Base-by-base conservation (phyloP, 192 early-diverging fungal genomes). In the Pilobolus umbonatus region DNA sequence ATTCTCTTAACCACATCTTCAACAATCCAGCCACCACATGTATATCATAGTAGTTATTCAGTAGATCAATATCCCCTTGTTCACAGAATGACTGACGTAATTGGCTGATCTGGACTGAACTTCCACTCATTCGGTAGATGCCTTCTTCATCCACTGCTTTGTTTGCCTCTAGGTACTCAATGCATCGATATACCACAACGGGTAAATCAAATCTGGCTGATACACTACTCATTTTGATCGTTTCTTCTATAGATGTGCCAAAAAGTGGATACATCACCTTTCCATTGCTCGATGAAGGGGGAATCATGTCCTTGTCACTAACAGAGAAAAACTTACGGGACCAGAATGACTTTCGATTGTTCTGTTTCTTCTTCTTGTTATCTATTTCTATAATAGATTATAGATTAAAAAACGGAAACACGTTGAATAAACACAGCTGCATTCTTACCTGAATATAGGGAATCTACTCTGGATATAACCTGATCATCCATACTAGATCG, bases 161-260 rank as follows among this genome's bases (percentile, higher is more conserved):
- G 47, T 88, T 90, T 1, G 85, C 79, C 61, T 99, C 95, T 29
- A 99, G 70, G 48, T 91, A 99, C 77, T 99, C 95, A 51, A 99
- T 93, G 61, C 95, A 97, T 17, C 96, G 76, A 72, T 93, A 98
- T 4, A 97, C 88, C 21, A 99, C 82, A 0, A 93, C 85, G 8
- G 96, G 96, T 21, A 98, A 77, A 31, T 88, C 85, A 63, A 87
- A 86, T 7, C 80, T 78, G 40, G 91, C 89, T 15, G 80, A 82
- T 22, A 95, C 74, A n/a, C 79, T 69, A 2, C 86, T 82, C 21
- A 79, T 67, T 9, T 82, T 76, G 5, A 96, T 80, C 0, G 85
- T 89, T 30, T 83, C 79, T 57, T 94, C 90, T 29, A 99, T 71
- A 5, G 93, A 66, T n/a, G 89, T 80, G 1, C 93, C 95, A 85